Conservation (phyloP, 352 stramenopile genomes). For the Phytophthora tentaculata region DNA sequence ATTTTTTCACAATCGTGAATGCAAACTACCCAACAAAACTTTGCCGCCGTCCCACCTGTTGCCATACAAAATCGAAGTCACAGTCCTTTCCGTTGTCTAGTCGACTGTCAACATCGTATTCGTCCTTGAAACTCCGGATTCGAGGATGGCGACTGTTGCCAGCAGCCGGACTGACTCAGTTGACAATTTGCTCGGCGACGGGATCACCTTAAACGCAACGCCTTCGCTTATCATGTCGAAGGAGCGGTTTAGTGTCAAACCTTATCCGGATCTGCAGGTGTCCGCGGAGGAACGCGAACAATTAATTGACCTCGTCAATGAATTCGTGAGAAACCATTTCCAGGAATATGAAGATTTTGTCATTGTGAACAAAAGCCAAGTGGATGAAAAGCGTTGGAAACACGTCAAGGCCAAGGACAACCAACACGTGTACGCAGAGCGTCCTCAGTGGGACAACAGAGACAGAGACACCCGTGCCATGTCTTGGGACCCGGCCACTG, state of each 20-base stretch:
- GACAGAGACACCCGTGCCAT: not conserved
- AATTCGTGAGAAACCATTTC: conserved; percentile 31
- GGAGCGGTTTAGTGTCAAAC: not conserved
- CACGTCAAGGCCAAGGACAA: conserved; percentile 30
- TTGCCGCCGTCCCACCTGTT: no score
- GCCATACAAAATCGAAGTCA: not conserved
- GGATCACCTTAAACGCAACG: not conserved
- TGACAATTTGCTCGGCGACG: not conserved
- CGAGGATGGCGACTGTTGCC: not conserved
- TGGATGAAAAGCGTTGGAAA: conserved; percentile 22
- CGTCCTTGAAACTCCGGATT: not conserved
- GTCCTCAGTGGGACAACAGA: not conserved
- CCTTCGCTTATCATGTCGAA: not conserved
- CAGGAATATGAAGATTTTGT: conserved; percentile 47
- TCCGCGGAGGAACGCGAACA: conserved; percentile 12
- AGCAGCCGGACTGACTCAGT: not conserved
- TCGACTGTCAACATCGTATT: not conserved
- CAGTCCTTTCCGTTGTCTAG: not conserved
- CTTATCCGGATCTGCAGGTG: conserved; percentile 22
- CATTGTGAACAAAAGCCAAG: conserved; percentile 14
- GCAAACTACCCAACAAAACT: not conserved
- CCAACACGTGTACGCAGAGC: conserved; percentile 20
- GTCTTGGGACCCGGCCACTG: not conserved
- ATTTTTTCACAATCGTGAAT: not conserved
- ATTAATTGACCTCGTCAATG: conserved; percentile 25